Evolutionary conservation across 805 yeast species (phyloP).

Genomic region (Tetrapisispora nanseiensis): DNA sequence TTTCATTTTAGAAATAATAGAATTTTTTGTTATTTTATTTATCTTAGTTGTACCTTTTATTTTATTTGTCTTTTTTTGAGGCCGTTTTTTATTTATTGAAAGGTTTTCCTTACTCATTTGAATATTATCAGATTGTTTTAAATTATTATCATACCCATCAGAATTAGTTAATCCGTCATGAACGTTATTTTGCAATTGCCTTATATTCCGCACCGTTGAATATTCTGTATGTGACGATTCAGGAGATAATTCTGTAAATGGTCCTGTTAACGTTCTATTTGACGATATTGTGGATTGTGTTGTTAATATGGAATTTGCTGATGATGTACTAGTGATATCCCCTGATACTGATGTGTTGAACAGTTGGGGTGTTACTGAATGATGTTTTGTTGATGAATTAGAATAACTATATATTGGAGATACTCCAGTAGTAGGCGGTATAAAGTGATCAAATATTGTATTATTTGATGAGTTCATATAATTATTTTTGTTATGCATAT

Average conservation of each 20-base stretch:
- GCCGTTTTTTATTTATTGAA: background rate
- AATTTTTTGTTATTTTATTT: background rate
- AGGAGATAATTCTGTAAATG: background rate
- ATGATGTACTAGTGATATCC: background rate
- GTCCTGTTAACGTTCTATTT: background rate
- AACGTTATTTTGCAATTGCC: no score
- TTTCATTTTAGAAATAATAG: background rate
- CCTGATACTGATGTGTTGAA: background rate
- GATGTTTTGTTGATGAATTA: background rate
- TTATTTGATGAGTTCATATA: background rate
- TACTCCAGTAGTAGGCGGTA: background rate
- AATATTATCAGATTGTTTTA: background rate
- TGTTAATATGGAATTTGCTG: background rate
- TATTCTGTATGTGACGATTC: background rate
- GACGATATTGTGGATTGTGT: background rate
- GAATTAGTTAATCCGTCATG: background rate
- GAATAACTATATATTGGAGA: background rate
- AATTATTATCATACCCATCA: background rate
- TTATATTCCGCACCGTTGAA: background rate
- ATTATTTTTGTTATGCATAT: background rate
- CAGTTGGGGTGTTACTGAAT: background rate
- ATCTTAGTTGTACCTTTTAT: background rate
- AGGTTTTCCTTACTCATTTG: background rate
- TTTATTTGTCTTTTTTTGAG: background rate
- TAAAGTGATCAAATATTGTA: background rate